A percentile compares a stretch with the other conserved stretches of the same genome.
Conservation (phyloP, 2,329 filamentous ascomycete genomes). For the Fusarium anguioides region DNA sequence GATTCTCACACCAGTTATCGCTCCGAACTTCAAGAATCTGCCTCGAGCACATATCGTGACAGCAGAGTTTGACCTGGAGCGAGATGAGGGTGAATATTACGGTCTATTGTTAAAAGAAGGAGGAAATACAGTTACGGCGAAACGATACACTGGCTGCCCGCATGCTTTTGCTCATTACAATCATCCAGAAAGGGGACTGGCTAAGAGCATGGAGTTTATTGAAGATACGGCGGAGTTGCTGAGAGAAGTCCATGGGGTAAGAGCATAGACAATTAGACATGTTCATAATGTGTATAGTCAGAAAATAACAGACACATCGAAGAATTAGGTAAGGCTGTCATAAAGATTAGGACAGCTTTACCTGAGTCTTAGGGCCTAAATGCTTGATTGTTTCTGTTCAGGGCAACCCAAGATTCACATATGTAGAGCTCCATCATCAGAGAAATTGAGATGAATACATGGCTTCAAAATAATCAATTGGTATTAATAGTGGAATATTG, state of each 20-base stretch:
- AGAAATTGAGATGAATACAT: too few relatives aligned
- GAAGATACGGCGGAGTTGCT: neutral
- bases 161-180: conserved; percentile 7
- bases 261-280: too few relatives aligned
- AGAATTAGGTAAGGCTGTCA: too few relatives aligned
- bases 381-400: too few relatives aligned
- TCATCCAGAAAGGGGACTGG: neutral
- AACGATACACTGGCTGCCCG: neutral
- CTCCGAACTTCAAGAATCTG: neutral
- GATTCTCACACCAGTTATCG: neutral
- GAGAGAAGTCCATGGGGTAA: neutral
- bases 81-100: conserved; percentile 1
- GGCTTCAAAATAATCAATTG: too few relatives aligned
- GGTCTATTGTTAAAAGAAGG: neutral
- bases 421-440: too few relatives aligned
- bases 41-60: neutral
- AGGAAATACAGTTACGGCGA: accelerated
- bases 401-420: too few relatives aligned
- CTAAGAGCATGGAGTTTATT: neutral
- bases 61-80: neutral
- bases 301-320: too few relatives aligned
- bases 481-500: too few relatives aligned
- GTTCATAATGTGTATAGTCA: too few relatives aligned
- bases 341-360: too few relatives aligned
- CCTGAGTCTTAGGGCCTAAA: too few relatives aligned